Evolutionary conservation across 2,329 filamentous ascomycete genomes (phyloP).

Genomic region (Ophiocordyceps polyrhachis-furcata): DNA sequence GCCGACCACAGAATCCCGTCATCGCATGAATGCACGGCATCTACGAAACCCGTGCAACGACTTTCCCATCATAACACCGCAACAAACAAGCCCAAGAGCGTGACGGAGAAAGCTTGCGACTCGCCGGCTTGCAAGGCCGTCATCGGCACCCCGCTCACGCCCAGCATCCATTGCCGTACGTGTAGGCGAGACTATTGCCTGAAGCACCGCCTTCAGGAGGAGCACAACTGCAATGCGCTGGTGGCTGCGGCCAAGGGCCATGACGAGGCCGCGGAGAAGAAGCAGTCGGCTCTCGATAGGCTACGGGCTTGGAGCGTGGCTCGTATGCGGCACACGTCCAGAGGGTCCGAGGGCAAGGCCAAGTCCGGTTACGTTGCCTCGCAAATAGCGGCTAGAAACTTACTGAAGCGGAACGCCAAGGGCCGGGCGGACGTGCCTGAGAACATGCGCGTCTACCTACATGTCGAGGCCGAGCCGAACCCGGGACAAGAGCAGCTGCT

Average conservation of each 20-base stretch:
- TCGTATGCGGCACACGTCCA: conserved; percentile 49
- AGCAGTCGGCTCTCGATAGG: conserved; percentile 55
- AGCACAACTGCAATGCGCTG: conserved; percentile 71
- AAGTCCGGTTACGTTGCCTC: conserved; percentile 45
- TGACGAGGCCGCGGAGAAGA: conserved; percentile 38
- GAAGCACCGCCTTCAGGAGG: conserved; percentile 56
- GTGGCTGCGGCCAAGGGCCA: conserved; percentile 29
- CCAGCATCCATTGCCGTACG: conserved; percentile 50
- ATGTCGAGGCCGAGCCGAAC: conserved; percentile 77
- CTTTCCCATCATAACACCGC: conserved; percentile 31
- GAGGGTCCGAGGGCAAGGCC: conserved; percentile 37
- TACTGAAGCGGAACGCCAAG: conserved; percentile 70
- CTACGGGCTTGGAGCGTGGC: conserved; percentile 59
- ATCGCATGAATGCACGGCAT: conserved; percentile 52
- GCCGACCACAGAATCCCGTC: conserved; percentile 83
- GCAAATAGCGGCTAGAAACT: conserved; percentile 44
- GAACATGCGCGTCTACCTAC: conserved; percentile 79
- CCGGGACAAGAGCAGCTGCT: conserved; percentile 72
- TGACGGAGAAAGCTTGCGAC: conserved; percentile 49
- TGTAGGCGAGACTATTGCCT: conserved; percentile 64
- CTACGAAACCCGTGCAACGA: conserved; percentile 39
- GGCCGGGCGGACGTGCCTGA: conserved; percentile 64
- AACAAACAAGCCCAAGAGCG: conserved; percentile 34
- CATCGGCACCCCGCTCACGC: conserved; percentile 47
- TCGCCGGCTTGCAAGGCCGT: conserved; percentile 47